These are phyloP conservation scores for Cyberlindnera maritima DNA, from an alignment of 805 yeast species.

Conservation along the genomic window DNA sequence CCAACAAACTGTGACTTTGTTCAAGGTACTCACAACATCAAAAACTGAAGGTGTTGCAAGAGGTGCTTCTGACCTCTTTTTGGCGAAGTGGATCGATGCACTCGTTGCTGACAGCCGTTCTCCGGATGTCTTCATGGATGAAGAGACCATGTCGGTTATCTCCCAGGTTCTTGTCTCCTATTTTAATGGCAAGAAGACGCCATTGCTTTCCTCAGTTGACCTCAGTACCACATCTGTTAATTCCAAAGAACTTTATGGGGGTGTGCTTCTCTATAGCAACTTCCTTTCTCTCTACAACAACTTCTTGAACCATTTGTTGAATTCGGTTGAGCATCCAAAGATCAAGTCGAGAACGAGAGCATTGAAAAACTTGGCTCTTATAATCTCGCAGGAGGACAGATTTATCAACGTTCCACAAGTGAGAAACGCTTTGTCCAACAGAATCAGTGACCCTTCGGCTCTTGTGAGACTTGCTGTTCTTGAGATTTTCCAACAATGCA, in stretches of 20 bases:
- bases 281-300: slow-evolving; percentile 43
- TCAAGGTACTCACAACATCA: not conserved
- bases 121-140: slow-evolving; percentile 5
- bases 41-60: not conserved
- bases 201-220: not conserved
- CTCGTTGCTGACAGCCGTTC: slow-evolving; percentile 1
- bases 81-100: slow-evolving; percentile 22
- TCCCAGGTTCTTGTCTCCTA: slow-evolving; percentile 3
- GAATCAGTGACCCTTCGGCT: slow-evolving; percentile 61
- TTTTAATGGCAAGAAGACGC: slow-evolving; percentile 1
- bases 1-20: not conserved
- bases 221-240: not conserved
- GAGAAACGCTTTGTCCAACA: slow-evolving; percentile 46
- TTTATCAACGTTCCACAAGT: slow-evolving; percentile 50
- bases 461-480: slow-evolving; percentile 75
- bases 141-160: not conserved
- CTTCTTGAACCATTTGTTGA: slow-evolving; percentile 48
- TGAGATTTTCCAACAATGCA: slow-evolving; percentile 55
- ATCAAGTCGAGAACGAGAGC: slow-evolving; percentile 60
- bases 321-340: slow-evolving; percentile 46
- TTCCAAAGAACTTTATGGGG: not conserved
- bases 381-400: slow-evolving; percentile 51
- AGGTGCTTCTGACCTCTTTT: slow-evolving; percentile 13
- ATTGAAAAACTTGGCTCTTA: slow-evolving; percentile 54
- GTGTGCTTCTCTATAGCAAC: slow-evolving; percentile 9